Percentiles rank a stretch among this genome's conserved stretches.
Evolutionary conservation across 1,284 basidiomycete genomes (phyloP).

Genomic region (Cutaneotrichosporon mucoides): DNA sequence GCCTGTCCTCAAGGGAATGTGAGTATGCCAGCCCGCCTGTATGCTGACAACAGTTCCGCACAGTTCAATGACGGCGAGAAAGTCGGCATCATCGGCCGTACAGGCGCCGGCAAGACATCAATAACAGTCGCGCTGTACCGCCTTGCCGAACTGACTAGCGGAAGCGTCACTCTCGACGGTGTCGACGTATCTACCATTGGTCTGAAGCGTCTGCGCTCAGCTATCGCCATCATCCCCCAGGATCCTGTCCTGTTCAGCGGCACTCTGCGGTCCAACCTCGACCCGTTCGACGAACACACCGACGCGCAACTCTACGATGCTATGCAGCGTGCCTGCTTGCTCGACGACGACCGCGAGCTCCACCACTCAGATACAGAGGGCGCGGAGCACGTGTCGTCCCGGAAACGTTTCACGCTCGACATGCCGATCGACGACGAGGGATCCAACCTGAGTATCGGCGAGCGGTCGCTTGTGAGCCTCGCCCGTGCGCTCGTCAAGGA

Average conservation of each 20-base stretch:
- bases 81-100: slow-evolving; percentile 54
- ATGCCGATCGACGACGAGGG: slow-evolving; percentile 35
- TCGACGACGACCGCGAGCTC: slow-evolving; percentile 39
- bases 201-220: slow-evolving; percentile 51
- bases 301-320: slow-evolving; percentile 78
- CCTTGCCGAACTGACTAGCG: slow-evolving; percentile 49
- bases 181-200: slow-evolving; percentile 53
- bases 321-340: slow-evolving; percentile 69
- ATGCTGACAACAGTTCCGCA: slow-evolving; percentile 6
- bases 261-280: slow-evolving; percentile 59
- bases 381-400: background rate
- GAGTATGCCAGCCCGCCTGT: slow-evolving; percentile 4
- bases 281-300: slow-evolving; percentile 68
- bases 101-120: slow-evolving; percentile 58
- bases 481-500: slow-evolving; percentile 67
- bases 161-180: slow-evolving; percentile 48
- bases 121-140: slow-evolving; percentile 55
- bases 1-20: slow-evolving; percentile 52
- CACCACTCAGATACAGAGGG: slow-evolving; percentile 26
- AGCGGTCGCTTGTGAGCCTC: slow-evolving; percentile 54
- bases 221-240: slow-evolving; percentile 72
- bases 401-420: slow-evolving; percentile 57
- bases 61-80: slow-evolving; percentile 49
- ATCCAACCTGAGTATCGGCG: slow-evolving; percentile 19
- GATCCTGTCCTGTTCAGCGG: slow-evolving; percentile 65